Base-by-base conservation (phyloP, 768 basidiomycete species). In the Rhizopogon rudus region DNA sequence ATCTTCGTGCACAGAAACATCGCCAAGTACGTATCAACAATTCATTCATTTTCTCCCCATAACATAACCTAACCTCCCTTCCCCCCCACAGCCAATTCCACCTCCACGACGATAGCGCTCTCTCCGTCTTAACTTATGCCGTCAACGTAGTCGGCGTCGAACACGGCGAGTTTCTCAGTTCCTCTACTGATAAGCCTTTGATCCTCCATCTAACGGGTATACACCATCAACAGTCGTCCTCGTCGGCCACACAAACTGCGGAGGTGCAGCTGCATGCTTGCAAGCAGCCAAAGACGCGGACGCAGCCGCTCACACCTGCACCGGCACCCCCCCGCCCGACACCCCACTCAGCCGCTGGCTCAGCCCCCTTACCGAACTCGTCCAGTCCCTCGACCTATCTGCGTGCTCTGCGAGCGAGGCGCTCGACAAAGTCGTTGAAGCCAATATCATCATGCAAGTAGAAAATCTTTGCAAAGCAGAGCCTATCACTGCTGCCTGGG, bases 1-100 rank as follows among this genome's bases (percentile, higher is more conserved):
- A 83, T 96, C 54, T 95, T 96, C 61, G 87, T 89, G 35, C 86
- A 93, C 72, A 77, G 93, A 46, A 95, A 95, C 70, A 84, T 96
- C 57, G 93, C 93, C 28, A 96, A 96, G 87, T 91, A 60, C 55
- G 84, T 71, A 45, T 17, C 14, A 39, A 35, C 20, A 5, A 10
- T 20, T 44, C 35, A 8, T 28, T 10, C 10, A 3, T 25, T 25
- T 14, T 3, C 28, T 44, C 37, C 39, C 52, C n/a, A 33, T 17
- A 13, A 20, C 13, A 8, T 33, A 33, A 33, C 25, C 25, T 25
- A 33, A 33, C 41, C 63, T 16, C 55, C 46, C 51, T 12, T 43
- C 29, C 22, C 42, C 42, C 40, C 8, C 25, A 37, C 60, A 90
- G 88, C 66, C 92, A 93, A 72, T 80, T 93, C 66, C 85, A 82